Percentiles rank a stretch among this genome's conserved stretches.
phyloP scores from a whole-genome alignment of 139 green algal species.

The Chlorella sp. region DNA sequence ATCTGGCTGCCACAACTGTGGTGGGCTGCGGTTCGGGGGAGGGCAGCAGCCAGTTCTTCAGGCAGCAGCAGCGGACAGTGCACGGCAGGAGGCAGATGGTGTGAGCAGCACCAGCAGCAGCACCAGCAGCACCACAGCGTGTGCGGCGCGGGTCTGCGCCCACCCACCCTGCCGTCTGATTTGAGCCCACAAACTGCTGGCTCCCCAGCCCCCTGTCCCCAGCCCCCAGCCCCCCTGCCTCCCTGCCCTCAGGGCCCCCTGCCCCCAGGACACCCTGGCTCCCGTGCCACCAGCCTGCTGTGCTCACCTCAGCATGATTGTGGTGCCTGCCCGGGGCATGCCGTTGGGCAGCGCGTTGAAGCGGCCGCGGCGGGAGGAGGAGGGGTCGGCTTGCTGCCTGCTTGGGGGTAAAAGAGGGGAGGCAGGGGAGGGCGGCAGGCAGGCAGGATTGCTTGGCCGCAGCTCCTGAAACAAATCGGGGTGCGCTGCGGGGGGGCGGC shows the following conservation, averaged over 20 bases:
- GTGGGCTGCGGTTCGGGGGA: no score
- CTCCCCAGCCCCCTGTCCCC: neutral
- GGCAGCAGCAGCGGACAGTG: neutral
- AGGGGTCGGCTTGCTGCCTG: neutral
- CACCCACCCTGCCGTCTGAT: neutral
- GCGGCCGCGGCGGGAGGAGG: neutral
- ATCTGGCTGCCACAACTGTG: no score
- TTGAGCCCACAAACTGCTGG: no score
- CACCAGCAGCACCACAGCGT: neutral
- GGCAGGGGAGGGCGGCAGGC: neutral
- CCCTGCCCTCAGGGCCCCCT: neutral
- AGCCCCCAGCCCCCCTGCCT: neutral
- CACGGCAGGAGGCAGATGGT: no score
- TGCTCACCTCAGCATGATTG: conserved; percentile 13
- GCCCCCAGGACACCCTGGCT: no score
- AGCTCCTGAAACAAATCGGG: no score
- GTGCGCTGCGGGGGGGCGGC: no score
- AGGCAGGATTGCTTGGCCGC: neutral
- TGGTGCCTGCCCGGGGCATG: neutral
- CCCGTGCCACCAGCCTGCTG: neutral
- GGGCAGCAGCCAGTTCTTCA: neutral
- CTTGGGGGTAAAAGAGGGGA: neutral
- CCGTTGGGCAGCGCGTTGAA: conserved; percentile 1
- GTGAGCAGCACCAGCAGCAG: neutral
- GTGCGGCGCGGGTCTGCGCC: neutral